phyloP scores from a whole-genome alignment of 345 rosid species.

The Ceriops tagal region DNA sequence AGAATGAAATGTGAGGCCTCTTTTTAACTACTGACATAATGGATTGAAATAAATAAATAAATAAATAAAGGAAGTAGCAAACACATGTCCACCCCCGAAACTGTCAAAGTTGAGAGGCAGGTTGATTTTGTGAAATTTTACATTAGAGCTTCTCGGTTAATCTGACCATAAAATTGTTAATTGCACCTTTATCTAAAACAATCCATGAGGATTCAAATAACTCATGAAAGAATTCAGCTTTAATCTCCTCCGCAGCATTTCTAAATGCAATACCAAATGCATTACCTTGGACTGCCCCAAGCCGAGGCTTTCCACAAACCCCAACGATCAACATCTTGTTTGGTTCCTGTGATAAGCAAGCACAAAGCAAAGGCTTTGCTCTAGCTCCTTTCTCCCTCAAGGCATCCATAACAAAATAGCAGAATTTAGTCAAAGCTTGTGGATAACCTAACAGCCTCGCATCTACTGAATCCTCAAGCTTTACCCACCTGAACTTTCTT shows the following conservation, averaged over 20 bases:
- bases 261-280: slow-evolving; percentile 86
- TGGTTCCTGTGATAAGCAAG: slow-evolving; percentile 65
- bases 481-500: slow-evolving; percentile 94
- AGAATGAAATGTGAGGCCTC: too few species aligned
- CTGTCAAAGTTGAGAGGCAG: too few species aligned
- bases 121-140: too few species aligned
- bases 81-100: too few species aligned
- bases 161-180: slow-evolving; percentile 83
- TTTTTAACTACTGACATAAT: too few species aligned
- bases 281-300: slow-evolving; percentile 88
- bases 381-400: slow-evolving; percentile 90
- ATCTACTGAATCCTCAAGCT: slow-evolving; percentile 76
- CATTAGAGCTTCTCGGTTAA: slow-evolving; percentile 64
- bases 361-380: slow-evolving; percentile 88
- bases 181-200: slow-evolving; percentile 61
- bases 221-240: slow-evolving; percentile 86
- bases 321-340: slow-evolving; percentile 80
- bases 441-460: slow-evolving; percentile 80
- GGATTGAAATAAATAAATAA: too few species aligned
- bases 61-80: too few species aligned
- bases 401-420: slow-evolving; percentile 96
- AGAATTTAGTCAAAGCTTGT: slow-evolving; percentile 89
- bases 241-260: slow-evolving; percentile 77
- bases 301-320: slow-evolving; percentile 88
- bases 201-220: slow-evolving; percentile 98